Conservation (phyloP, 2,329 filamentous ascomycete genomes). For the Ascochyta koolunga region DNA sequence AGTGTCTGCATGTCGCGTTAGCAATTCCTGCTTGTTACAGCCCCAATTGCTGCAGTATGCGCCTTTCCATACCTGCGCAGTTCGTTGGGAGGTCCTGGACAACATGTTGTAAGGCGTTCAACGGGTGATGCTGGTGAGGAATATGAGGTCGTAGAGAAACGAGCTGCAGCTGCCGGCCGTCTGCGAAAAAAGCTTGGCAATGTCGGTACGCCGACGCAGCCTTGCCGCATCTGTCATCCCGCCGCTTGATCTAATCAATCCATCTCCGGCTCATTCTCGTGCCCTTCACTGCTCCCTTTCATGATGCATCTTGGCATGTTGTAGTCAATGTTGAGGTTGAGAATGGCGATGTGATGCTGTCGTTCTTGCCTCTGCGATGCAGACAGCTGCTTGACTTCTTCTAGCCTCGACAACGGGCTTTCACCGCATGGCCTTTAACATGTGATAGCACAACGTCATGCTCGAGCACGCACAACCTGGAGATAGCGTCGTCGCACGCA, state of each 20-base stretch:
- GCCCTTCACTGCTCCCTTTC: conserved; percentile 1
- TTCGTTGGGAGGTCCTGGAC: conserved; percentile 53
- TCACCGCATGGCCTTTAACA: neutral
- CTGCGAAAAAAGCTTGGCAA: conserved; percentile 43
- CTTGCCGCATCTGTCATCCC: conserved; percentile 28
- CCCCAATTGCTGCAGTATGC: conserved; percentile 30
- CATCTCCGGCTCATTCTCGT: conserved; percentile 12
- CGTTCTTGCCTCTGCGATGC: neutral
- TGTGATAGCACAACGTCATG: conserved; percentile 10
- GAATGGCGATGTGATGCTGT: neutral
- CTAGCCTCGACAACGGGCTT: neutral
- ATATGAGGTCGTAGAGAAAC: conserved; percentile 40
- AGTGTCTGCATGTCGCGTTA: conserved; percentile 56
- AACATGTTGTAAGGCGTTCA: conserved; percentile 49
- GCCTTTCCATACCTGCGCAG: conserved; percentile 54
- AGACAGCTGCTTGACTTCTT: neutral
- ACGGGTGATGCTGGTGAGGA: conserved; percentile 40
- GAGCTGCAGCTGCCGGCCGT: conserved; percentile 41
- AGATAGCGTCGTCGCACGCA: too few relatives aligned
- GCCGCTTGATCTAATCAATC: conserved; percentile 22
- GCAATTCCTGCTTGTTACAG: conserved; percentile 15
- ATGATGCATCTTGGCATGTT: neutral
- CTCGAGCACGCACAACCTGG: conserved; percentile 2
- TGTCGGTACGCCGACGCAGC: conserved; percentile 30
- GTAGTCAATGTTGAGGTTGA: neutral